Evolutionary conservation across 164 flowering plant genomes (phyloP), one percentile per base, ranked within the genome.

Genomic region (Santalum album): DNA sequence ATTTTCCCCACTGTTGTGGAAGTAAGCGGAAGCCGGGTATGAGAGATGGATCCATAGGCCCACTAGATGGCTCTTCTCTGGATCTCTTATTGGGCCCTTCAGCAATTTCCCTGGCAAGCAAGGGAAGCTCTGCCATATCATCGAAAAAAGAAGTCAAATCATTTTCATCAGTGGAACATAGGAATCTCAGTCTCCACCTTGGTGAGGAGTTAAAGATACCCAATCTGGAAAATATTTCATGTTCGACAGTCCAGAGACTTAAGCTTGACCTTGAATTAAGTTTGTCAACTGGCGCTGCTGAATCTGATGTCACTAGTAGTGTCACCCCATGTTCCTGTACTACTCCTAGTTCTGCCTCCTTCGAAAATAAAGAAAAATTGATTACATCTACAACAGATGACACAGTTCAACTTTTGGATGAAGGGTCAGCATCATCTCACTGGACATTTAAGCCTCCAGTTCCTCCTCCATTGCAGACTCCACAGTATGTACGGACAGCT

Each of bases 231-330:
- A 45, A 45, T 7, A 45, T 0, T 45, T 22, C 25, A 20, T 45
- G 14, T 20, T 24, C 14, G 6, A 14, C 25, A 20, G 15, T 20
- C 6, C 20, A 42, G 16, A 42, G 20, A 42, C 45, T 4, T 6
- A 45, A 20, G 25, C 24, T 45, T 45, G 49, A 45, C 49, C 49
- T 45, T 22, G 49, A 45, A 10, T 45, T 45, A 22, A 45, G 25
- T n/a, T 18, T 22, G 25, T 45, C 25, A 20, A 7, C 25, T 45
- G 49, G 49, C 6, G 25, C 49, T 12, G 15, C 25, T 21, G 25
- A 45, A 45, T 45, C 49, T 45, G 49, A 45, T 21, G 15, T 45
- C 25, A 45, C 49, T 22, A 20, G 46, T 11, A n/a, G 34, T 29
- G 14, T 45, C 16, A 45, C 25, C 1, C 25, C 49, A 1, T 1